A percentile compares a stretch with the other conserved stretches of the same genome.
phyloP scores from a whole-genome alignment of 148 eudicot species.

The Chenopodium berlandieri region DNA sequence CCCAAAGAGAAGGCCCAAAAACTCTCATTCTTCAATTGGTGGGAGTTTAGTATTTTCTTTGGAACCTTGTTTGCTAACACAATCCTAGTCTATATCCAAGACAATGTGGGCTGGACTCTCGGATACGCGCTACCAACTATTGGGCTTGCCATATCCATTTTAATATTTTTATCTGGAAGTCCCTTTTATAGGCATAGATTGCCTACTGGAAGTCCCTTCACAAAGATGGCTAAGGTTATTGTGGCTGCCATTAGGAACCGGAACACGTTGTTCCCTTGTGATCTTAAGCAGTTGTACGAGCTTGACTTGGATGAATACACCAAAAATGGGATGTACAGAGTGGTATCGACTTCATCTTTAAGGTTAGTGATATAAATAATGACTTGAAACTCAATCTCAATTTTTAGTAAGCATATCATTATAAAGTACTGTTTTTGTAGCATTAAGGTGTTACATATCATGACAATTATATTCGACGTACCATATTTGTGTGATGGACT shows the following conservation, averaged over 20 bases:
- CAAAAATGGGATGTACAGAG: constrained; percentile 45
- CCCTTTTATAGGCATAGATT: constrained; percentile 60
- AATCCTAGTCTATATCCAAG: constrained; percentile 66
- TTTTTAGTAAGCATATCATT: too few species aligned
- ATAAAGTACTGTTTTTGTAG: too few species aligned
- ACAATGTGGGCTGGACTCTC: constrained; percentile 84
- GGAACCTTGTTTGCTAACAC: constrained; percentile 87
- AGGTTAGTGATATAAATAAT: constrained; percentile 35
- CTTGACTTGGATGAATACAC: constrained; percentile 52
- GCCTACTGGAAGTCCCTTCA: constrained; percentile 72
- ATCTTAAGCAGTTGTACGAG: constrained; percentile 67
- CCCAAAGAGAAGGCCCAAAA: constrained; percentile 72
- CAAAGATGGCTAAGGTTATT: constrained; percentile 67
- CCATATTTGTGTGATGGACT: too few species aligned
- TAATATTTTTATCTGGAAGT: constrained; percentile 59
- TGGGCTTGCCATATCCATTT: constrained; percentile 63
- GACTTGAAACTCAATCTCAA: neutral
- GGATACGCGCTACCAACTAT: constrained; percentile 72
- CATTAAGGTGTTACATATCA: too few species aligned
- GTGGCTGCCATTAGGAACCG: constrained; percentile 65
- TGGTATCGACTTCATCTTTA: constrained; percentile 55
- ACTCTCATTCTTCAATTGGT: constrained; percentile 64
- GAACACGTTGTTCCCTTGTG: constrained; percentile 41
- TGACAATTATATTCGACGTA: too few species aligned
- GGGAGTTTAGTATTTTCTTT: constrained; percentile 78